Conservation (phyloP, 805 yeast species). For the Danielia reshetovae region DNA sequence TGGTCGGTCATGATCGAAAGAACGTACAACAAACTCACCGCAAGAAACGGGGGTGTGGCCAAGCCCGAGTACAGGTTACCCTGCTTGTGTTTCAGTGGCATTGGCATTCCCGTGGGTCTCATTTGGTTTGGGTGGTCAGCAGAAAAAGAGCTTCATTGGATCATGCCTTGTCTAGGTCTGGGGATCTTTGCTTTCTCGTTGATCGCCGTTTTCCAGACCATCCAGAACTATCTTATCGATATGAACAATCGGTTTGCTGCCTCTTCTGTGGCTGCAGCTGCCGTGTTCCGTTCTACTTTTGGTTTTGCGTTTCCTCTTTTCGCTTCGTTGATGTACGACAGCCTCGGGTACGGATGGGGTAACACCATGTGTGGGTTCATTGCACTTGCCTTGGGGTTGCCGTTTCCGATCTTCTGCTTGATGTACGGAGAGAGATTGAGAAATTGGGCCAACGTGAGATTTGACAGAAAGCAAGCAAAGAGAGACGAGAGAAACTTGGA, state of each 20-base stretch:
- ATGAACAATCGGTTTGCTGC: constrained; percentile 68
- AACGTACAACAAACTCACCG: constrained; percentile 34
- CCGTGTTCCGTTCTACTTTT: constrained; percentile 60
- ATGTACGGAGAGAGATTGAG: constrained; percentile 56
- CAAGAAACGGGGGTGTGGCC: constrained; percentile 46
- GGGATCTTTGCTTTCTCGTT: constrained; percentile 56
- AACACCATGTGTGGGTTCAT: constrained; percentile 58
- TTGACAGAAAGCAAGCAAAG: constrained; percentile 44
- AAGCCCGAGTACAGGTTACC: constrained; percentile 63
- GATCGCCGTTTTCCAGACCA: constrained; percentile 63
- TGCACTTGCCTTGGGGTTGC: constrained; percentile 57
- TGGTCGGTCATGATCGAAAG: constrained; percentile 45
- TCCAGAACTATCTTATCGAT: constrained; percentile 66
- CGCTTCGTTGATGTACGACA: constrained; percentile 53
- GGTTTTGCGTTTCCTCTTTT: constrained; percentile 71
- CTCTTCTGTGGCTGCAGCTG: constrained; percentile 65
- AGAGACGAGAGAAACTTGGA: constrained; percentile 42
- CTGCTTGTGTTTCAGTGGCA: constrained; percentile 42
- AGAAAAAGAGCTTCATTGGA: constrained; percentile 51
- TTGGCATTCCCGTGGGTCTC: constrained; percentile 55
- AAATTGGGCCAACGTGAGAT: constrained; percentile 51
- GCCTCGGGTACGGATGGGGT: constrained; percentile 68
- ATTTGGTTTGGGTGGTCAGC: constrained; percentile 76
- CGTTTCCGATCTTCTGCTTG: constrained; percentile 58
- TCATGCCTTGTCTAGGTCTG: constrained; percentile 61